phyloP scores from a whole-genome alignment of 2,329 filamentous ascomycete species.

The Dactylonectria macrodidyma region DNA sequence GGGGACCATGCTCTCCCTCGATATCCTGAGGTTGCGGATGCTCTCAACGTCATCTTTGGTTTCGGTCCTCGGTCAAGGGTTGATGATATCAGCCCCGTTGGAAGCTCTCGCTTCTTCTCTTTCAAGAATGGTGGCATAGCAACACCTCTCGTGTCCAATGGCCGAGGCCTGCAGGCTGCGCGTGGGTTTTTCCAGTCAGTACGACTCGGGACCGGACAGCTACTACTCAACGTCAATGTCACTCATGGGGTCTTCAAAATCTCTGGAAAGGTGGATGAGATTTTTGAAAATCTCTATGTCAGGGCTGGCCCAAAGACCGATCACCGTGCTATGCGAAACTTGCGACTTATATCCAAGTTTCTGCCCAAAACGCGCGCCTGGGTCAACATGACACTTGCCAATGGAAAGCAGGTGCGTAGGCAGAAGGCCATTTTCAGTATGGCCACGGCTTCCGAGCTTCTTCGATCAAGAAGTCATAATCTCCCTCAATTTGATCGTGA shows the following conservation, averaged over 20 bases:
- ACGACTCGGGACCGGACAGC: slow-evolving; percentile 66
- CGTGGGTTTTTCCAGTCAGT: slow-evolving; percentile 71
- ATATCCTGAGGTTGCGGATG: slow-evolving; percentile 64
- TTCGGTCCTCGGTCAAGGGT: slow-evolving; percentile 56
- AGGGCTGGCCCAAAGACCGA: slow-evolving; percentile 32
- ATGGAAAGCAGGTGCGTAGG: slow-evolving; percentile 50
- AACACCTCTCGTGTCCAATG: slow-evolving; percentile 46
- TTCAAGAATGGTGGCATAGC: slow-evolving; percentile 50
- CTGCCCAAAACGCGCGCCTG: slow-evolving; percentile 57
- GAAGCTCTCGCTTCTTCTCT: slow-evolving; percentile 65
- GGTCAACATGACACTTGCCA: slow-evolving; percentile 50
- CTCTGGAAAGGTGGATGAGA: slow-evolving; percentile 51
- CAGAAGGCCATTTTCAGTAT: slow-evolving; percentile 51
- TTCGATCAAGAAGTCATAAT: slow-evolving; percentile 33
- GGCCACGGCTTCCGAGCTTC: slow-evolving; percentile 44
- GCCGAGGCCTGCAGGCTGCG: slow-evolving; percentile 56
- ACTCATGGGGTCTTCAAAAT: slow-evolving; percentile 67
- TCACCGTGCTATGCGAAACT: slow-evolving; percentile 13
- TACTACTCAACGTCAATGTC: slow-evolving; percentile 70
- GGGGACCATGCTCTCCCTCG: slow-evolving; percentile 61
- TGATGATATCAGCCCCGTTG: slow-evolving; percentile 57
- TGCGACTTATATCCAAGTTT: slow-evolving; percentile 54
- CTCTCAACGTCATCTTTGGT: slow-evolving; percentile 67
- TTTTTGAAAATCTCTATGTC: slow-evolving; percentile 51
- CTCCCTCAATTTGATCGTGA: slow-evolving; percentile 41